Conservation (phyloP, 208 protist species). For the Leptomonas seymouri region DNA sequence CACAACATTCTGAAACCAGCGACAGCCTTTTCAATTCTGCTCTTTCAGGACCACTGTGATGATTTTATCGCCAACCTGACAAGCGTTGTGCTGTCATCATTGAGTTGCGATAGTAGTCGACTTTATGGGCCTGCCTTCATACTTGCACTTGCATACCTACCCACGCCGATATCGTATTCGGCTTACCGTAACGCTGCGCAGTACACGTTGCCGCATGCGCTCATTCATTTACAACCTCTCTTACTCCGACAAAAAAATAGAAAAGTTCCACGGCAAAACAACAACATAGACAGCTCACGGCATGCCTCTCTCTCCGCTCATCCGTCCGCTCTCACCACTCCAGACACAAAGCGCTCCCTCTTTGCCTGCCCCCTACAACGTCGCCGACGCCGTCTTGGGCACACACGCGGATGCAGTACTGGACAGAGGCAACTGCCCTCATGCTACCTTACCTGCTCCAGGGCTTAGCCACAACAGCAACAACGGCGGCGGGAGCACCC, state of each 20-base stretch:
- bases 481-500: not conserved
- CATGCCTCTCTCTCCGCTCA: slow-evolving; percentile 31
- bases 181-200: no score
- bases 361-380: slow-evolving; percentile 21
- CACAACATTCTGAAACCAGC: no score
- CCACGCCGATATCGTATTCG: no score
- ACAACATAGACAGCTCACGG: not conserved
- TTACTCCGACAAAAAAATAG: not conserved
- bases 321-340: slow-evolving; percentile 33
- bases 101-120: no score
- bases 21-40: no score
- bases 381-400: slow-evolving; percentile 1
- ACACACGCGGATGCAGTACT: not conserved
- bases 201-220: no score
- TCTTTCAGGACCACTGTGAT: no score
- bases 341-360: slow-evolving; percentile 31
- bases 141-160: no score
- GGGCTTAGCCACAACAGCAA: not conserved
- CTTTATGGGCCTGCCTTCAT: no score
- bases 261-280: not conserved
- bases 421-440: not conserved
- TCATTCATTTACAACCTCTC: no score
- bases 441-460: not conserved
- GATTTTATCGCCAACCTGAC: no score
- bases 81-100: no score